These are phyloP conservation scores for Zymoseptoria tritici DNA, from an alignment of 2,329 filamentous ascomycete species.

Conservation along the genomic window DNA sequence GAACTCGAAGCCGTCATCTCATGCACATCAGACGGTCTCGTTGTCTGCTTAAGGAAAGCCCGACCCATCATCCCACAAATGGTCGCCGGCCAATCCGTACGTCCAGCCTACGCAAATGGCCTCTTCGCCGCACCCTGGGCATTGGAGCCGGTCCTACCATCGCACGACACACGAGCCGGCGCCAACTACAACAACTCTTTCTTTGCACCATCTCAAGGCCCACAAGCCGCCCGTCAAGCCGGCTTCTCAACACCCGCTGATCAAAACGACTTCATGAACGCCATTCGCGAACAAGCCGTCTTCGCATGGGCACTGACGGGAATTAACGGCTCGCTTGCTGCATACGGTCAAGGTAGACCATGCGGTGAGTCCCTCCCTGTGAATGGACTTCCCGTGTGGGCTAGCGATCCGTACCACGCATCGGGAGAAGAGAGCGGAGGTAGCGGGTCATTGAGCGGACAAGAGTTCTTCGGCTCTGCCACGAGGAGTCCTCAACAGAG, in stretches of 20 bases:
- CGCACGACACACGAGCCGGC: slow-evolving; percentile 30
- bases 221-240: slow-evolving; percentile 22
- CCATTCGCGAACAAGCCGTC: slow-evolving; percentile 77
- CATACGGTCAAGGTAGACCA: slow-evolving; percentile 56
- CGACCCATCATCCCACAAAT: slow-evolving; percentile 58
- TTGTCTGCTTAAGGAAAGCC: slow-evolving; percentile 70
- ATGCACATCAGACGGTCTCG: slow-evolving; percentile 79
- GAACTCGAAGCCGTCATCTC: slow-evolving; percentile 88
- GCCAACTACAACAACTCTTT: slow-evolving; percentile 18
- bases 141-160: slow-evolving; percentile 52
- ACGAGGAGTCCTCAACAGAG: slow-evolving; percentile 1
- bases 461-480: slow-evolving; percentile 3
- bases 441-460: slow-evolving; percentile 3
- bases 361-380: slow-evolving; percentile 56
- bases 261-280: slow-evolving; percentile 62
- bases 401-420: slow-evolving; percentile 27
- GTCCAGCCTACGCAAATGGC: slow-evolving; percentile 49
- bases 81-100: slow-evolving; percentile 41
- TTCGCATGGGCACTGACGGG: slow-evolving; percentile 78
- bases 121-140: slow-evolving; percentile 78
- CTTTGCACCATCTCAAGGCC: slow-evolving; percentile 33
- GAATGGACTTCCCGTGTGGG: slow-evolving; percentile 55
- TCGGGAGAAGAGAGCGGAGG: neutral
- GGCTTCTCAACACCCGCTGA: slow-evolving; percentile 40
- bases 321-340: slow-evolving; percentile 67